Conservation (phyloP, 495 filamentous ascomycete species). For the Astrothelium macrocarpum region DNA sequence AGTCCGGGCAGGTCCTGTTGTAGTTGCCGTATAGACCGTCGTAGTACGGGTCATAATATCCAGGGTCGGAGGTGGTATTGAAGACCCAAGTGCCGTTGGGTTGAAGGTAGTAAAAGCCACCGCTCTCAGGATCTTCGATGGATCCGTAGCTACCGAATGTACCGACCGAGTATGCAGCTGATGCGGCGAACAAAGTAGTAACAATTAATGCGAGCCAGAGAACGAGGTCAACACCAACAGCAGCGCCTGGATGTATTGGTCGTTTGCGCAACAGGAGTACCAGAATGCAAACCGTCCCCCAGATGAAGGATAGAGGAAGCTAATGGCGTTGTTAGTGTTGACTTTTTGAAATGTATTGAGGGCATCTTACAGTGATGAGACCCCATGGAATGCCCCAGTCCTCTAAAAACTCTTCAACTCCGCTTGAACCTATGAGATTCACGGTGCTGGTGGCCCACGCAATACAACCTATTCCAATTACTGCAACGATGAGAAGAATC, state of each 20-base stretch:
- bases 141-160: conserved; percentile 9
- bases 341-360: neutral
- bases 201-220: conserved; percentile 27
- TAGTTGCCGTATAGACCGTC: neutral
- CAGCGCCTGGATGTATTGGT: conserved; percentile 26
- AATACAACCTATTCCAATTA: conserved; percentile 23
- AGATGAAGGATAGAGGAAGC: conserved; percentile 20
- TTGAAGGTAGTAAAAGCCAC: conserved; percentile 17
- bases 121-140: conserved; percentile 7
- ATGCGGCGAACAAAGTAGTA: conserved; percentile 16
- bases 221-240: conserved; percentile 28
- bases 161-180: conserved; percentile 2
- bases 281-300: conserved; percentile 18
- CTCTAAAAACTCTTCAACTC: conserved; percentile 9
- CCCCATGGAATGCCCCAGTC: conserved; percentile 14
- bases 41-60: conserved; percentile 9
- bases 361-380: conserved; percentile 17
- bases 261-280: conserved; percentile 12
- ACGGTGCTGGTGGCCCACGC: conserved; percentile 18
- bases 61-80: conserved; percentile 9
- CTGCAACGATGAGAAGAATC: conserved; percentile 19
- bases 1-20: conserved; percentile 2
- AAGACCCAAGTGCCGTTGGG: conserved; percentile 20
- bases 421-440: neutral
- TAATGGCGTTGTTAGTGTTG: conserved; percentile 3